A percentile compares a stretch with the other conserved stretches of the same genome.
These are phyloP conservation scores for Zasmidium cellare DNA, from an alignment of 2,329 filamentous ascomycete genomes.

Conservation along the genomic window DNA sequence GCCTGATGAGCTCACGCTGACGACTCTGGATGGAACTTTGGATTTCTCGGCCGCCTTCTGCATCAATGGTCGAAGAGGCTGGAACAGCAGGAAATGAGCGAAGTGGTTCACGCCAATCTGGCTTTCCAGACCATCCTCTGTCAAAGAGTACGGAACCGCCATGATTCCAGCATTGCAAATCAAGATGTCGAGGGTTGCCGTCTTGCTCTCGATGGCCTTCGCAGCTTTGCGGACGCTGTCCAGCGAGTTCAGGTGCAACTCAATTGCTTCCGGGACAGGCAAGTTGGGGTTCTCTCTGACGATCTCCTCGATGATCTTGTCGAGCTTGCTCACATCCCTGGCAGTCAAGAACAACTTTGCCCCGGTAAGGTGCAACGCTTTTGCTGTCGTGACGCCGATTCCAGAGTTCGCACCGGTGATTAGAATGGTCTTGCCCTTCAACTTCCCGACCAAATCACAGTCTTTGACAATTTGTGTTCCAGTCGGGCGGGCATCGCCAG, in stretches of 20 bases:
- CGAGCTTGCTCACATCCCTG: constrained; percentile 34
- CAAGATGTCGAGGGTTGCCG: constrained; percentile 21
- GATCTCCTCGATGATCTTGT: constrained; percentile 29
- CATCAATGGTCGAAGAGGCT: no score
- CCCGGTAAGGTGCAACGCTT: constrained; percentile 45
- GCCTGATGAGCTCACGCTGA: no score
- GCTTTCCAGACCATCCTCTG: constrained; percentile 50
- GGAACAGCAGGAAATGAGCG: no score
- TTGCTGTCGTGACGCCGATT: constrained; percentile 44
- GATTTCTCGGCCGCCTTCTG: no score
- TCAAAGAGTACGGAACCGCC: constrained; percentile 36
- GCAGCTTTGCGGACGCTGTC: constrained; percentile 34
- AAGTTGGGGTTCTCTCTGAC: constrained; percentile 31
- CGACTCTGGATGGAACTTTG: no score
- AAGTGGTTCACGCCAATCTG: constrained; percentile 53
- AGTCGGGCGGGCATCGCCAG: constrained; percentile 18
- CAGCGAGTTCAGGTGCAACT: constrained; percentile 32
- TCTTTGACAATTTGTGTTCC: constrained; percentile 23
- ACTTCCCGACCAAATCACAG: constrained; percentile 21
- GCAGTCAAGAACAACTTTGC: constrained; percentile 44
- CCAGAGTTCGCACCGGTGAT: constrained; percentile 45
- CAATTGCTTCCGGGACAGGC: constrained; percentile 26
- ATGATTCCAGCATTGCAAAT: constrained; percentile 38
- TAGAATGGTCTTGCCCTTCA: constrained; percentile 38
- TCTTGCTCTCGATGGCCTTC: constrained; percentile 12